phyloP scores from a whole-genome alignment of 345 rosid genomes.

The Eutrema japonicum region DNA sequence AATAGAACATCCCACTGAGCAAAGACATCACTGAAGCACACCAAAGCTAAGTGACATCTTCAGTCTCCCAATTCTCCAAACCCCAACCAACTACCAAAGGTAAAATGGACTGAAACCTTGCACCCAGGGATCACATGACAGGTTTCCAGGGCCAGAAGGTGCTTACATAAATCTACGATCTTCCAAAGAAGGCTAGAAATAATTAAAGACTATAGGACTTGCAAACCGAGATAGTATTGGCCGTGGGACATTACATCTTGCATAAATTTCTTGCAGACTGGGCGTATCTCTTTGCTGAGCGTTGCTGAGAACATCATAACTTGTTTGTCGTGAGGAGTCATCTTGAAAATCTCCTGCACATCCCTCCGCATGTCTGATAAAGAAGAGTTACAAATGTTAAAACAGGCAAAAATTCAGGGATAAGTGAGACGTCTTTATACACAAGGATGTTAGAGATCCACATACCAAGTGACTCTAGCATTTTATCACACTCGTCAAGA shows the following conservation, averaged over 20 bases:
- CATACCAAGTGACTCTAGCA: constrained; percentile 98
- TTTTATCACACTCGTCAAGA: constrained; percentile 98
- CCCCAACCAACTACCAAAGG: constrained; percentile 19
- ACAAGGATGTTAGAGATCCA: not conserved
- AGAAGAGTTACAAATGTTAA: not conserved
- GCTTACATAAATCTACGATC: not conserved
- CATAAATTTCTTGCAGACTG: constrained; percentile 99
- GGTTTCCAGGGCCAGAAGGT: not conserved
- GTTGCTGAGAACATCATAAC: constrained; percentile 99
- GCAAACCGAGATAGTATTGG: constrained; percentile 67
- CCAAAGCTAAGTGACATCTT: constrained; percentile 1
- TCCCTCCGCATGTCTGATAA: constrained; percentile 89
- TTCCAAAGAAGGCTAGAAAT: constrained; percentile 47
- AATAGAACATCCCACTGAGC: not conserved
- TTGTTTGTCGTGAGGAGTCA: constrained; percentile 99
- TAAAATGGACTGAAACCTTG: not conserved
- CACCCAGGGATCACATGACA: not conserved
- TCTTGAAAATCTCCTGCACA: constrained; percentile 97
- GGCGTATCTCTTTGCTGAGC: constrained; percentile 99
- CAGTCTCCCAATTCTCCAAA: not conserved
- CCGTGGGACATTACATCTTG: constrained; percentile 94
- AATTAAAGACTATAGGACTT: constrained; percentile 51
- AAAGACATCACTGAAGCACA: not conserved
- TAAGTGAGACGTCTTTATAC: not conserved
- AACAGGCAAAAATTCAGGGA: not conserved